These are phyloP conservation scores for Didymella pinodella DNA, from an alignment of 2,329 filamentous ascomycete genomes.

Conservation along the genomic window DNA sequence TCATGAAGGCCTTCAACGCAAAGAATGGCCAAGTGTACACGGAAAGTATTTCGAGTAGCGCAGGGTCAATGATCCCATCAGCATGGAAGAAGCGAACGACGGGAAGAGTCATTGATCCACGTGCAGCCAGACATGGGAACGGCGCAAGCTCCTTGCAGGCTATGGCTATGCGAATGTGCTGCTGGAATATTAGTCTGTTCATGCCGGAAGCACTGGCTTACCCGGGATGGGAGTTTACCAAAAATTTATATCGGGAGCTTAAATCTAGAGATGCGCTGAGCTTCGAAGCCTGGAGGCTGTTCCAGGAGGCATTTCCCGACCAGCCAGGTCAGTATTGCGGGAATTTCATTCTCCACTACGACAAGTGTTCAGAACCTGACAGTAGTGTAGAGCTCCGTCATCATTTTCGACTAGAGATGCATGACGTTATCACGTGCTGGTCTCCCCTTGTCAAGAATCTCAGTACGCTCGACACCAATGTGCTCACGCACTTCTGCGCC, in stretches of 20 bases:
- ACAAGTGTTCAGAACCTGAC: not conserved
- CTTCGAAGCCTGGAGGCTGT: conserved; percentile 8
- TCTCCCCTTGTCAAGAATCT: conserved; percentile 3
- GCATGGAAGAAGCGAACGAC: not conserved
- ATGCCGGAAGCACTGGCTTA: conserved; percentile 7
- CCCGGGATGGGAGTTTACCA: conserved; percentile 3
- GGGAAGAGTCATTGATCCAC: not conserved
- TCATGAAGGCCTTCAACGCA: conserved; percentile 8
- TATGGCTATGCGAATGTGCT: conserved; percentile 9
- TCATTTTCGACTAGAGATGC: not conserved
- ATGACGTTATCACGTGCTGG: not conserved
- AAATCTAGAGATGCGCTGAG: conserved; percentile 10
- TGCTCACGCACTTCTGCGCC: conserved; percentile 9
- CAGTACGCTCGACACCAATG: not conserved
- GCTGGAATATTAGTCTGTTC: conserved; percentile 3
- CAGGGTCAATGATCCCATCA: not conserved
- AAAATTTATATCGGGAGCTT: conserved; percentile 1
- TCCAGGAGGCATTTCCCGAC: conserved; percentile 2
- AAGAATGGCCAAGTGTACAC: conserved; percentile 13
- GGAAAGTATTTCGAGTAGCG: not conserved
- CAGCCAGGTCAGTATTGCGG: conserved; percentile 1
- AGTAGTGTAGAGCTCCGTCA: not conserved
- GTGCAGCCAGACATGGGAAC: not conserved
- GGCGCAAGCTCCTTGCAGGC: not conserved
- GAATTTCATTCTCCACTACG: not conserved